Evolutionary conservation across 179 eudicot genomes (phyloP), one percentile per base, ranked within the genome.

Genomic region (Heliamphora pulchella): DNA sequence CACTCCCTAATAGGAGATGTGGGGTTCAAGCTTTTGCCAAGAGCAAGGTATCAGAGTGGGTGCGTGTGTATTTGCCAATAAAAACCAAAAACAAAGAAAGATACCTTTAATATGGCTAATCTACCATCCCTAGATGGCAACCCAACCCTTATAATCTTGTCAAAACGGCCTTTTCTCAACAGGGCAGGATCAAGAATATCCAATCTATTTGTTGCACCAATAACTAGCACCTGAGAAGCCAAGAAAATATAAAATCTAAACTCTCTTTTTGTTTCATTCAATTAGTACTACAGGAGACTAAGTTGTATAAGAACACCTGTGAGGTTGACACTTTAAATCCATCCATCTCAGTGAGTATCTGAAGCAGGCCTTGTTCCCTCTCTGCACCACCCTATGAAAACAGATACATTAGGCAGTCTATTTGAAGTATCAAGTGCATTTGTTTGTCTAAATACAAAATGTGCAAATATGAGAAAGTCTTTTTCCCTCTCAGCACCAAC

Each of bases 311-410:
- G 67, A 71, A 75, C 66, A 90, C 93, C 88, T 94, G 97, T 68
- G 92, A 85, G 44, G 96, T 93, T 76, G 90, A 84, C 78, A 82
- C 97, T 88, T 90, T 92, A 75, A 94, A 94, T 57, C 98, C 98
- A 84, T 94, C 98, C 98, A 94, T 89, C 85, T 94, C 97, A 4
- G 98, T 94, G 62, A 94, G 86, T 83, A 94, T 92, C 81, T 94
- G 98, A 86, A 94, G 97, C 68, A 94, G 84, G 61, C 98, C 98
- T 84, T 94, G 97, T 89, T 94, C 98, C 88, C 98, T 89, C 84
- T 94, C 98, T 39, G 97, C 98, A 79, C 98, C 98, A 80, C 98
- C 98, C 93, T 90, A 81, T 55, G 18, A 55, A 72, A 81, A 64
- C 63, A 83, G 57, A 50, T 39, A 64, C 71, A 67, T 63, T 74